Percentiles rank a stretch among this genome's conserved stretches.
Evolutionary conservation across 1,139 yeast species (phyloP).

Genomic region (Yamadazyma conglobata): DNA sequence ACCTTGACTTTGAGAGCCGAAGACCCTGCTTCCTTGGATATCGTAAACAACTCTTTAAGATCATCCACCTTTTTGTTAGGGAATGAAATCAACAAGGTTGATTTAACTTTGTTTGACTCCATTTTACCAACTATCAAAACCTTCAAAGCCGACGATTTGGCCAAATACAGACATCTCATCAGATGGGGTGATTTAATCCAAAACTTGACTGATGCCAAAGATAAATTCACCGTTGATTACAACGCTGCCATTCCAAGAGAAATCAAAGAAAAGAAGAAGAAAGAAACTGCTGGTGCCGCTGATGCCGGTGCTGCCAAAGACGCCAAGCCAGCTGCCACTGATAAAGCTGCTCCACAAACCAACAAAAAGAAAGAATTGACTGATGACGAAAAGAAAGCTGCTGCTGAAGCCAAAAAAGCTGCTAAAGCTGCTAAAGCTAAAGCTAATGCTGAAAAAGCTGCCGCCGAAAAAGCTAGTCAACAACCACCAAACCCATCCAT

Average conservation of each 20-base stretch:
- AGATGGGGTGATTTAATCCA: conserved; percentile 93
- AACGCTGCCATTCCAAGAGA: conserved; percentile 62
- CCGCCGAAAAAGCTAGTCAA: conserved; percentile 54
- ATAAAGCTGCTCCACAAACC: conserved; percentile 10
- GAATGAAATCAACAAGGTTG: conserved; percentile 60
- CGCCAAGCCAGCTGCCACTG: conserved; percentile 21
- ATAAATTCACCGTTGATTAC: conserved; percentile 52
- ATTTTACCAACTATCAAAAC: conserved; percentile 57
- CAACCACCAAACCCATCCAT: conserved; percentile 72
- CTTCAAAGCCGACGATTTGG: conserved; percentile 55
- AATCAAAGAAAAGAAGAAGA: conserved; percentile 49
- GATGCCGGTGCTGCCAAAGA: conserved; percentile 34
- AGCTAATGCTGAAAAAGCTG: conserved; percentile 59
- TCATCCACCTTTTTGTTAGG: conserved; percentile 69
- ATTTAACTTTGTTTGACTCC: conserved; percentile 63
- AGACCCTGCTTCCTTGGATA: conserved; percentile 52
- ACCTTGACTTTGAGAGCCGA: conserved; percentile 61
- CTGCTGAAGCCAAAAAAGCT: conserved; percentile 60
- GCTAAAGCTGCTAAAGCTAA: conserved; percentile 73
- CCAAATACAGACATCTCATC: conserved; percentile 69
- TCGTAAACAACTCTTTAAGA: conserved; percentile 69
- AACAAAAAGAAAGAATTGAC: conserved; percentile 23
- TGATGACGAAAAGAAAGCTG: conserved; percentile 64
- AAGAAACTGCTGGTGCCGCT: conserved; percentile 30
- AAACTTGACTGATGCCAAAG: conserved; percentile 52